Base-by-base conservation (phyloP, 495 filamentous ascomycete species). In the Usnea hakonensis region DNA sequence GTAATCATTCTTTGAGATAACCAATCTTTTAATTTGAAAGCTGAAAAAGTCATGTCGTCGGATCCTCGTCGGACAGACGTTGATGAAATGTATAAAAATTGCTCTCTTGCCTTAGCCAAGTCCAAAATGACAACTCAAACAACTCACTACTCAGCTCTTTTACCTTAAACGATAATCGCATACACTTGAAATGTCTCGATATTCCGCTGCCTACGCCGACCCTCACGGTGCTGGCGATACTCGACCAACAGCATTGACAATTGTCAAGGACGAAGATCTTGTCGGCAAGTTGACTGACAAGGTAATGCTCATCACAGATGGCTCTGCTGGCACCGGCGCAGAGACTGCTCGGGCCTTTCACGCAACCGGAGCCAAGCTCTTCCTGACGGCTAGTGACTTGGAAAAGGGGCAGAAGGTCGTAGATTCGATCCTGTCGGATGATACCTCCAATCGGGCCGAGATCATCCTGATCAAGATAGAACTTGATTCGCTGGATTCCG, bases 291-390 rank as follows among this genome's bases (percentile, higher is more conserved):
- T 78, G 43, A 55, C 54, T 3, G 73, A 74, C 35, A 87, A 87
- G 70, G 82, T 81, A 26, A 78, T 88, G 65, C 77, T 90, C 55
- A 78, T 91, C 40, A 90, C 87, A 4, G 89, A 88, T 16, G 80
- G 82, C 9, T 86, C 83, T 60, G 80, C 83, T 19, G 81, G 80
- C 8, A 77, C 82, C 3, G 80, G 81, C 5, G 64, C 77, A 43
- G 74, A 80, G 58, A 83, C 81, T 3, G 80, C 76, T 1, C 72
- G 68, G n/a, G 79, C 79, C 0, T 58, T 85, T 30, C 71, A 72
- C 16, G 68, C 70, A 16, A 76, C 80, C 0, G 82, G 79, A 28
- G 78, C 78, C n/a, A 78, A 72, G 21, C 65, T 83, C 57, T 79
- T 75, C 68, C 65, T 72, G 16, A 78, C 72, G 46, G 72, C 73